Base-by-base conservation (phyloP, 768 basidiomycete species). In the Mycena galericulata region DNA sequence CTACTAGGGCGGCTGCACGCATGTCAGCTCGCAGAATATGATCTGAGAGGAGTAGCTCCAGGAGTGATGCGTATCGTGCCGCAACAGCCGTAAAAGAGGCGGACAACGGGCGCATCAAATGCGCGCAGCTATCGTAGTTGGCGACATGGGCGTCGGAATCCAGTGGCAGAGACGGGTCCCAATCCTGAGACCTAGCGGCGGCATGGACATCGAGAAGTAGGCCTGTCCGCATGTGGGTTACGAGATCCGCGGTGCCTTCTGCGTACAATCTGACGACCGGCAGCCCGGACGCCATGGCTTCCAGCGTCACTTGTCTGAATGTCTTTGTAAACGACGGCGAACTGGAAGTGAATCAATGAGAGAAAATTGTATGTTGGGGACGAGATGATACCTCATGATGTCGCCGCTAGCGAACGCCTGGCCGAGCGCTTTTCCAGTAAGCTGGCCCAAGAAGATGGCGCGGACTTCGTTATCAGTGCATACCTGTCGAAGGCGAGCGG, bases 201-300 rank as follows among this genome's bases (percentile, higher is more conserved):
- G 24, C 22, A 32, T 58, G 56, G 15, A 58, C 41, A 17, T 45
- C 56, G 41, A 58, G 56, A 17, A 58, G 56, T 4, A 58, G 41
- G 29, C 56, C 56, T 27, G 17, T 58, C n/a, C 20, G 2, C 41
- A 49, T n/a, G 32, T 49, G 59, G 29, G 45, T 38, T 7, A 83
- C 77, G 17, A 61, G 59, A 38, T 61, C 59, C 0, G n/a, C 59
- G 4, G 59, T 61, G 17, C 59, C 59, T 27, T 61, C 59, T 9
- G 59, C 59, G 34, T 49, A 49, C 32, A 61, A 17, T 22, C 59
- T 47, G 46, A 27, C 59, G 32, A 85, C 82, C 34, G 84, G 84
- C 30, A 86, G 67, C 3, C 83, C 83, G 29, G 81, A 82, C 0
- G 83, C 83, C 24, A 83, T 76, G 10, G 81, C 82, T 70, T 86